Evolutionary conservation across 2,329 filamentous ascomycete genomes (phyloP), one percentile per base, ranked within the genome.

Genomic region (Hypoxylon sp.): DNA sequence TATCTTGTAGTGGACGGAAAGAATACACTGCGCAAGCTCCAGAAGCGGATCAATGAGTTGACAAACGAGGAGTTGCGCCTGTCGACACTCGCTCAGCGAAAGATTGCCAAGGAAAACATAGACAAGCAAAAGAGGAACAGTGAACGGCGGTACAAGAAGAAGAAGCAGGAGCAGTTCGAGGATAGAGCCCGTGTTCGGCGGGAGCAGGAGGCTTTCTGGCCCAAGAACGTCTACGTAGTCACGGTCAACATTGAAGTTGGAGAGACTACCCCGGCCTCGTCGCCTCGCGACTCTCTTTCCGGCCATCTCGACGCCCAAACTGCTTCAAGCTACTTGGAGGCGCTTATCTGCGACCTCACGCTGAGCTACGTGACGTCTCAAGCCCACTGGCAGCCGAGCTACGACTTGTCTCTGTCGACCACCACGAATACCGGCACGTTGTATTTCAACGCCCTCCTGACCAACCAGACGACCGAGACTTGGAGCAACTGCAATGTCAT

Each of bases 371-470:
- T 87, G 29, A 86, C 86, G 0, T 75, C 77, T 6, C 77, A 78
- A 1, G 85, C 85, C 0, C 83, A 75, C 58, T 89, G 86, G 86
- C 73, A 75, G 0, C 84, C 86, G 2, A 82, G 79, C 52, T 89
- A 89, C 69, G 85, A 89, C 64, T 72, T 88, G 33, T 79, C 80
- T 48, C 77, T 89, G n/a, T 83, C 79, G 10, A 86, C 86, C 1
- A 79, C 81, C 0, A 77, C 72, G 17, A 80, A 78, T 45, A 79
- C 80, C 0, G 85, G 78, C 1, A 73, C 73, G 3, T 76, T 89
- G 11, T 81, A 80, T 65, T 89, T 89, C 68, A 83, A 87, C 51
- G 86, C 86, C 1, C 80, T 83, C 62, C 80, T 88, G 48, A 81
- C 78, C 54, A 89, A 89, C 72, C 75, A 75, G 47, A 88, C 85